Evolutionary conservation across 2,329 filamentous ascomycete genomes (phyloP).

Genomic region (Curvularia eragrostidis): DNA sequence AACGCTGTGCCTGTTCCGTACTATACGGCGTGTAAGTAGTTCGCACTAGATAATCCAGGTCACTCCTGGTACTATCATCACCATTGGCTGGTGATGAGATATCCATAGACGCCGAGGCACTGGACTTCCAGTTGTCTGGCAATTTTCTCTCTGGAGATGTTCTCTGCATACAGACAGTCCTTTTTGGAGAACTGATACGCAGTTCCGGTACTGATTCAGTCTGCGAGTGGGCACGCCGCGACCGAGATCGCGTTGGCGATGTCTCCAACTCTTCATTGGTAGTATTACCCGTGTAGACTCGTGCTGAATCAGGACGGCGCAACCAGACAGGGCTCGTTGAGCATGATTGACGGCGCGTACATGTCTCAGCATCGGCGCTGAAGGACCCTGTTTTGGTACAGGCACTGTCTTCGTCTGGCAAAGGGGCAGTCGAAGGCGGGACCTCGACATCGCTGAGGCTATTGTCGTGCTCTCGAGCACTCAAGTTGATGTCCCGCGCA

Average conservation of each 20-base stretch:
- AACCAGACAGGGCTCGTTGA: slow-evolving; percentile 34
- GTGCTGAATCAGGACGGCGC: slow-evolving; percentile 25
- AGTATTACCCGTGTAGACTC: slow-evolving; percentile 13
- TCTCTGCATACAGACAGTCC: slow-evolving; percentile 12
- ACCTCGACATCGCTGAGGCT: slow-evolving; percentile 22
- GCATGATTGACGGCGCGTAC: slow-evolving; percentile 19
- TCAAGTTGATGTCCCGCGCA: slow-evolving; percentile 1
- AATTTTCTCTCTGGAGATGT: slow-evolving; percentile 4
- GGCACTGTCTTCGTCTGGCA: slow-evolving; percentile 16
- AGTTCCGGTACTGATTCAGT: slow-evolving; percentile 14
- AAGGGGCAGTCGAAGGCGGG: slow-evolving; percentile 27
- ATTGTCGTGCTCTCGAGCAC: slow-evolving; percentile 13
- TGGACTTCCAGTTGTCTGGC: slow-evolving; percentile 25
- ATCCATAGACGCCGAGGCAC: slow-evolving; percentile 35
- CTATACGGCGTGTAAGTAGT: slow-evolving; percentile 1
- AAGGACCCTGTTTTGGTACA: slow-evolving; percentile 27
- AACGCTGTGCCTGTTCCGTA: slow-evolving; percentile 5
- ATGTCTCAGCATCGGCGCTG: slow-evolving; percentile 23
- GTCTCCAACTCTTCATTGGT: slow-evolving; percentile 18
- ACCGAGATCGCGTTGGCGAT: slow-evolving; percentile 30
- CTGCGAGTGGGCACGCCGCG: slow-evolving; percentile 18
- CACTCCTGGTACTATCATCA: background rate
- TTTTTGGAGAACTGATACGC: slow-evolving; percentile 26
- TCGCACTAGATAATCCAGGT: background rate
- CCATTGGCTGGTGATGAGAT: slow-evolving; percentile 25